Evolutionary conservation across 1,139 yeast genomes (phyloP), one percentile per base, ranked within the genome.

Genomic region (Kodamaea fungicola): DNA sequence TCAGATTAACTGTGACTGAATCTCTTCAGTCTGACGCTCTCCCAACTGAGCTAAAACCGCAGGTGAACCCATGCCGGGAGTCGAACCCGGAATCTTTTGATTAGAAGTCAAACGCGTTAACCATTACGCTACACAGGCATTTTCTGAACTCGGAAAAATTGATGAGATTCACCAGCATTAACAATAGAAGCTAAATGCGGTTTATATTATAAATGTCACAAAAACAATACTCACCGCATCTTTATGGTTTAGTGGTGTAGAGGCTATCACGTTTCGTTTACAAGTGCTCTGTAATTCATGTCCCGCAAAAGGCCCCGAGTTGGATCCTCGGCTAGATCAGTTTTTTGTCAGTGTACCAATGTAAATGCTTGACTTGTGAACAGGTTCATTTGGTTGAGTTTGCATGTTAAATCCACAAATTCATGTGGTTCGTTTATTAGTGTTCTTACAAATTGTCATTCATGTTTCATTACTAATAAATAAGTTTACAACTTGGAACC

Each of bases 1-100:
- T 65, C 74, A 68, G 74, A 69, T 69, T 57, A 58, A 56, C 61
- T 59, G 61, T 50, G 62, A 60, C 64, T 47, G 56, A 55, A 54
- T 43, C 37, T 43, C 86, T 80, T 80, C 86, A 80, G 87, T 80
- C 87, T 80, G 83, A 77, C 87, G 88, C 88, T 81, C 87, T 81
- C 87, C 88, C 87, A 76, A 78, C 85, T 80, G 87, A 80, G 87
- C 87, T 69, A 69, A 69, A 67, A 55, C 69, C 68, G 62, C 62
- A 29, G 23, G 42, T 28, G 35, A 45, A 46, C 49, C 52, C 49
- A 47, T 46, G 50, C 49, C 53, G 50, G 44, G 52, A 47, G 51
- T 49, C 52, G 52, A 49, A 49, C 53, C 45, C 51, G 51, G 50
- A 47, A 47, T 49, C 52, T 47, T 46, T 47, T 47, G 52, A 47